Conservation (phyloP, 495 filamentous ascomycete genomes). For the Tuber brumale region DNA sequence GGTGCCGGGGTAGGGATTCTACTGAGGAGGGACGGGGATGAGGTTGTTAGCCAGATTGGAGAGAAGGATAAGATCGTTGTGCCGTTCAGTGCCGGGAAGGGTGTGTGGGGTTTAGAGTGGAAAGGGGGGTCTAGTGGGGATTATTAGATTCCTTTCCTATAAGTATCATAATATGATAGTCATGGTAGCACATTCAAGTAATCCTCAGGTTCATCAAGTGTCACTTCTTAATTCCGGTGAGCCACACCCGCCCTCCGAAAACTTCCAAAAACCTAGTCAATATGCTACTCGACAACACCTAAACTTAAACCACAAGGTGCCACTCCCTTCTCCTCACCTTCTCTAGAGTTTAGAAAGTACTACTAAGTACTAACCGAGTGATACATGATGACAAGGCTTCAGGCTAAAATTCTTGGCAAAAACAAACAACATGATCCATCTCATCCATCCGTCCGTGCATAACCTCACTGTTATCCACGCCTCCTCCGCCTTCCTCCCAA, state of each 20-base stretch:
- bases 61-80: conserved; percentile 57
- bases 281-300: neutral
- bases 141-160: neutral
- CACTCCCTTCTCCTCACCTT: neutral
- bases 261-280: too few relatives aligned
- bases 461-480: neutral
- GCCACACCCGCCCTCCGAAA: neutral
- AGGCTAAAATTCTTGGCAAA: neutral
- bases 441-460: neutral
- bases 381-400: neutral
- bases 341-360: neutral
- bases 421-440: conserved; percentile 1
- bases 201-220: neutral
- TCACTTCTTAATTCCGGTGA: neutral
- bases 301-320: neutral
- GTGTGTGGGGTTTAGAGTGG: conserved; percentile 56
- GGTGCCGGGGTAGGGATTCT: conserved; percentile 52
- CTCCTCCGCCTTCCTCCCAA: neutral
- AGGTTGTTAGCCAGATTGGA: conserved; percentile 40
- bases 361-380: neutral
- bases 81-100: conserved; percentile 61
- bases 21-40: conserved; percentile 53
- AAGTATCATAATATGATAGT: neutral
- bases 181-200: neutral
- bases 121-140: conserved; percentile 21